Evolutionary conservation across 768 basidiomycete species (phyloP).

Genomic region (Kwoniella mangroviensis): DNA sequence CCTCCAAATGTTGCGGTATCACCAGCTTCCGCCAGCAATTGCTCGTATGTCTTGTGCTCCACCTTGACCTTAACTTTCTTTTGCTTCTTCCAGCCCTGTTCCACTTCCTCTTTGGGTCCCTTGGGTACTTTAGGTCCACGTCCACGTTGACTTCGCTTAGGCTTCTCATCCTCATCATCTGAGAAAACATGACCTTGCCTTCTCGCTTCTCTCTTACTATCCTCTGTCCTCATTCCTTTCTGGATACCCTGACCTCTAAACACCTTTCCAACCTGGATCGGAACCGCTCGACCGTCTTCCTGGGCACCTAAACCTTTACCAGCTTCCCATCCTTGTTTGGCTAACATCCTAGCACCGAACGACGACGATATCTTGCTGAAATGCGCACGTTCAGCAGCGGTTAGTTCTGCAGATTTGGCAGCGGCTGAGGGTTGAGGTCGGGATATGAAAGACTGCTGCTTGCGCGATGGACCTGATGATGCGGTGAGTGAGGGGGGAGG

Average conservation of each 20-base stretch:
- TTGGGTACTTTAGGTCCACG: constrained; percentile 17
- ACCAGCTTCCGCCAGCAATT: constrained; percentile 87
- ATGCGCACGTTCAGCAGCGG: constrained; percentile 72
- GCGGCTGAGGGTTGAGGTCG: constrained; percentile 53
- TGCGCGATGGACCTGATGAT: constrained; percentile 20
- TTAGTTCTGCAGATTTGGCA: constrained; percentile 61
- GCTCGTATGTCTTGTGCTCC: constrained; percentile 95
- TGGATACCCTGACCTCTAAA: constrained; percentile 52
- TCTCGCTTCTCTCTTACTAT: constrained; percentile 56
- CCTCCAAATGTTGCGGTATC: constrained; percentile 61
- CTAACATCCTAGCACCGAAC: constrained; percentile 86
- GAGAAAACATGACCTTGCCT: constrained; percentile 49
- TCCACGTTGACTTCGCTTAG: constrained; percentile 30
- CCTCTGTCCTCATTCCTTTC: constrained; percentile 55
- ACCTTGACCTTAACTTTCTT: constrained; percentile 82
- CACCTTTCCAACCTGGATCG: constrained; percentile 48
- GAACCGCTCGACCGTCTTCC: constrained; percentile 54
- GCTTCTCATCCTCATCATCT: constrained; percentile 54
- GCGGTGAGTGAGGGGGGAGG: constrained; percentile 24
- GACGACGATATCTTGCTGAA: constrained; percentile 76
- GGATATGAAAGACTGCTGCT: constrained; percentile 34
- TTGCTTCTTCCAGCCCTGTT: constrained; percentile 77
- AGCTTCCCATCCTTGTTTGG: constrained; percentile 93
- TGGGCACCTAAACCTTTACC: constrained; percentile 60
- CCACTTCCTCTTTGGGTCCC: constrained; percentile 63